Base-by-base conservation (phyloP, 768 basidiomycete genomes). In the Dictyophora rubrovolvata region DNA sequence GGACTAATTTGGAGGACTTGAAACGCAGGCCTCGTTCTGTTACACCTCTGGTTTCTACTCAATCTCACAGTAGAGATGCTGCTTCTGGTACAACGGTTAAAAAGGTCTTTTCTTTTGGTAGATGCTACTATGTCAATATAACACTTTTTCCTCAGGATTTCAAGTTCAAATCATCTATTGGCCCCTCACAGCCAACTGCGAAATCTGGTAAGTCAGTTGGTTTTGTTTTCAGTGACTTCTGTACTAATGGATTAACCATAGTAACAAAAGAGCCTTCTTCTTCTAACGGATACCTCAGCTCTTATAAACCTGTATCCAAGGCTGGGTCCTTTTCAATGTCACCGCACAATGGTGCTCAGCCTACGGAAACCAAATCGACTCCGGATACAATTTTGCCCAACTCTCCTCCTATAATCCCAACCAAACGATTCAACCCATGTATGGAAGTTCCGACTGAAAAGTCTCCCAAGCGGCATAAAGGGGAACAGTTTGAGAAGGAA, bases 111-210 rank as follows among this genome's bases (percentile, higher is more conserved):
- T 42, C n/a, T 42, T 12, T 42, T 9, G 2, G 12, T 22, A 11
- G 2, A 10, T 37, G 22, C 28, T 21, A 4, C 9, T 56, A 11
- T 22, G 17, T 56, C 16, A 48, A 5, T 21, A 11, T 9, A 35
- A 23, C 36, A 9, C 18, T 35, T 23, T 54, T 9, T n/a, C 46
- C 46, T 36, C 33, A 59, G 57, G 37, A 22, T 21, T 59, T 52
- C 33, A 59, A 59, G 50, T 59, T 59, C 50, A 59, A 59, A 59
- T 35, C 57, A 16, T 22, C 57, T 33, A 35, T 48, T 16, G 50
- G 49, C 23, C 11, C 16, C 4, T 22, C 9, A 21, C 50, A 36
- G 3, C 2, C 57, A 9, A 16, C 48, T 36, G 20, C 55, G 34
- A 46, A 21, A 33, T 11, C 33, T 20, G 17, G 57, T 59, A 20